Evolutionary conservation across 2,329 filamentous ascomycete genomes (phyloP), one percentile per base, ranked within the genome.

Genomic region (Remersonia thermophila): DNA sequence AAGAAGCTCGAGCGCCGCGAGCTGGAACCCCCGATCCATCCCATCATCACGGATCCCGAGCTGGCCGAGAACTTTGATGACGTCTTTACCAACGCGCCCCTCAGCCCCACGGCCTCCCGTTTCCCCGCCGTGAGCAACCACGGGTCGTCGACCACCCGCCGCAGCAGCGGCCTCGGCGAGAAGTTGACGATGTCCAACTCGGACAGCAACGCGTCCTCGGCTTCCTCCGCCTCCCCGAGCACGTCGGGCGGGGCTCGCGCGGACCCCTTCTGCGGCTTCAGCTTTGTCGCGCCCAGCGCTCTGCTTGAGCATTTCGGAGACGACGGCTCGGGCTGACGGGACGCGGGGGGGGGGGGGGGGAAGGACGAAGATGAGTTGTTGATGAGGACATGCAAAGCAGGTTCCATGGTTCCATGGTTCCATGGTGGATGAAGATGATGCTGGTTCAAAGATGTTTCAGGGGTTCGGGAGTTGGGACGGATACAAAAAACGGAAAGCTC

Each of bases 141-240:
- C 52, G 47, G 69, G n/a, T 30, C 30, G 27, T 47, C 44, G 46
- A 36, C 41, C 39, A 26, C 28, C 23, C 17, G 33, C 16, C 20
- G 32, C 30, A 29, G 36, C 23, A 7, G 37, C 30, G 8, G 30
- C 33, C 1, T 33, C 30, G 26, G 54, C 50, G 35, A 56, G 58
- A 38, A 66, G 67, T 23, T 9, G 20, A 96, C 91, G 0, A 86
- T 98, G 52, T 91, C 91, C 0, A 86, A 93, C 56, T 67, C 95
- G 31, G 93, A 91, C 0, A 91, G 98, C 71, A 98, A 98, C 61
- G 98, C 98, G 60, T 74, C 83, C 0, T 66, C 69, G n/a, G 86
- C 95, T 55, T 98, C 98, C 56, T 98, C 89, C 0, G 77, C 82
- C 38, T 60, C 94, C 44, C 73, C 83, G 3, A 66, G 96, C 36